Conservation (phyloP, 495 filamentous ascomycete genomes). For the Articulospora tetracladia region DNA sequence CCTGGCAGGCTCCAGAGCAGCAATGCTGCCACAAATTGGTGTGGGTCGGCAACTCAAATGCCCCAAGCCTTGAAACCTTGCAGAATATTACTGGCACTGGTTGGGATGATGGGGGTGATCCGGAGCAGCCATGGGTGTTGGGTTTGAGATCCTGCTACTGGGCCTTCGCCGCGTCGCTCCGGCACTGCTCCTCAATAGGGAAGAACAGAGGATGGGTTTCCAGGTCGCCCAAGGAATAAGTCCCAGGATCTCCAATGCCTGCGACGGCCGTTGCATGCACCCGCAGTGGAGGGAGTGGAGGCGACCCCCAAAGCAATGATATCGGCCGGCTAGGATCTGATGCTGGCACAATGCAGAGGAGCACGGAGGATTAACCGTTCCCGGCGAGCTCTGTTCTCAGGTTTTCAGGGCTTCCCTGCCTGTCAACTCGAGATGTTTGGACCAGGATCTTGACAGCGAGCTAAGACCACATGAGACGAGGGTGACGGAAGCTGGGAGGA, state of each 20-base stretch:
- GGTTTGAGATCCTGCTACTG: conserved; percentile 16
- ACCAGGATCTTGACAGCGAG: conserved; percentile 23
- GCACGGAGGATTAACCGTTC: conserved; percentile 25
- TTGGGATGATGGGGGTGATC: conserved; percentile 14
- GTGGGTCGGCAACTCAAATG: conserved; percentile 24
- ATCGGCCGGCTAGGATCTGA: conserved; percentile 21
- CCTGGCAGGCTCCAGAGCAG: conserved; percentile 15
- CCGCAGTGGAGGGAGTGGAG: conserved; percentile 22
- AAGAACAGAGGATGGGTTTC: conserved; percentile 18
- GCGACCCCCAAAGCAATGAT: conserved; percentile 17
- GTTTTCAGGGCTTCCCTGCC: conserved; percentile 17
- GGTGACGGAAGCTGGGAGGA: conserved; percentile 23
- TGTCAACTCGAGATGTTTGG: conserved; percentile 25
- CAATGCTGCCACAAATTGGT: conserved; percentile 27
- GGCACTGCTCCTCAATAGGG: conserved; percentile 21
- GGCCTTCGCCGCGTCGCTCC: conserved; percentile 8
- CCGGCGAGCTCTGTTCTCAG: conserved; percentile 16
- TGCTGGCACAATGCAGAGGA: conserved; percentile 24
- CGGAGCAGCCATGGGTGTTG: conserved; percentile 6
- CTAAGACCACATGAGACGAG: conserved; percentile 26
- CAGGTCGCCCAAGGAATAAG: conserved; percentile 14
- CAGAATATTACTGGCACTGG: conserved; percentile 7
- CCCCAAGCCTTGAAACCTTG: conserved; percentile 25
- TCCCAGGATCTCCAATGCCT: conserved; percentile 19
- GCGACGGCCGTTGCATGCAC: conserved; percentile 23